Percentiles rank a stretch among this genome's conserved stretches.
phyloP scores from a whole-genome alignment of 352 stramenopile species.

The Pythium volutum region DNA sequence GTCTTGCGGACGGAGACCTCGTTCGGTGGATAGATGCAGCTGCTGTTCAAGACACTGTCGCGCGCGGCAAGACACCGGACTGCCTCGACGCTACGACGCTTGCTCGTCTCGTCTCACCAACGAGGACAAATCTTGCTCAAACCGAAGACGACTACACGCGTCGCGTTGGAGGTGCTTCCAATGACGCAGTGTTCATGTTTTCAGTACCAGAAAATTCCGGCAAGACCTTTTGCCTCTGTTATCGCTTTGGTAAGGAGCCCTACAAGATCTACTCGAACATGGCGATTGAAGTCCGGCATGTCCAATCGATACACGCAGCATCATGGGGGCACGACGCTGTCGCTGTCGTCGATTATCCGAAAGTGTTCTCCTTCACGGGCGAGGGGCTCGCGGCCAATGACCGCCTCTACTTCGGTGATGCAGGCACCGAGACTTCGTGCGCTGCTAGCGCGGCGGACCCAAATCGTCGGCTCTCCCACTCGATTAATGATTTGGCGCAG shows the following conservation, averaged over 20 bases:
- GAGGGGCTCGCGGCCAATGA: constrained; percentile 53
- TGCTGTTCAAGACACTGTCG: constrained; percentile 31
- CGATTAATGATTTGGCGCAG: constrained; percentile 30
- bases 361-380: constrained; percentile 47
- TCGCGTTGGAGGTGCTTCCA: constrained; percentile 14
- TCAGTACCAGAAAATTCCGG: constrained; percentile 32
- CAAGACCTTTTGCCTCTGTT: constrained; percentile 59
- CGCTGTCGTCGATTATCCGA: constrained; percentile 46
- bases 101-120: constrained; percentile 27
- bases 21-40: constrained; percentile 53
- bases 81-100: constrained; percentile 38
- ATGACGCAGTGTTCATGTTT: constrained; percentile 33
- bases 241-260: constrained; percentile 67
- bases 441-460: constrained; percentile 30
- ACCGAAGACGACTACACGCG: constrained; percentile 51
- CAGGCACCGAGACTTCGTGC: constrained; percentile 33
- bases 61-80: constrained; percentile 25
- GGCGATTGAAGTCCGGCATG: constrained; percentile 45
- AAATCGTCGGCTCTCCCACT: constrained; percentile 33
- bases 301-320: constrained; percentile 30
- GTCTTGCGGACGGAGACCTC: constrained; percentile 38
- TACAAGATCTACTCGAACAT: constrained; percentile 48
- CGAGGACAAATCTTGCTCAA: constrained; percentile 12
- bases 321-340: constrained; percentile 34
- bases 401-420: constrained; percentile 56